phyloP scores from a whole-genome alignment of 176 grass and related monocot genomes.

The Thalia dealbata region DNA sequence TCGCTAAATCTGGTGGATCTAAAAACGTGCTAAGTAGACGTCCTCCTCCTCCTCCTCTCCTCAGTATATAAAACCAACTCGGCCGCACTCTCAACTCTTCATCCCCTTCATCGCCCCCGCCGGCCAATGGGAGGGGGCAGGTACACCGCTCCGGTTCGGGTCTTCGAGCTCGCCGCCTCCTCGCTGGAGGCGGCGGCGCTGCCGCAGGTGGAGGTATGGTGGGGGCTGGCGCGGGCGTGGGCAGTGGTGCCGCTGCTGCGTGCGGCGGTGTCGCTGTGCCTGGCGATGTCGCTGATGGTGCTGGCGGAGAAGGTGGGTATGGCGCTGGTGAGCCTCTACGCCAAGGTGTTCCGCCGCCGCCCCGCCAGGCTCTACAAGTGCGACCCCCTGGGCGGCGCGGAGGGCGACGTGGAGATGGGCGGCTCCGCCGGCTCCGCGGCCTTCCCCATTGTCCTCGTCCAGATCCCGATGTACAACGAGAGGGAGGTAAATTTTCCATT shows the following conservation, averaged over 20 bases:
- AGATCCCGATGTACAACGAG: constrained; percentile 99
- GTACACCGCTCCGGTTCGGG: too few relatives aligned
- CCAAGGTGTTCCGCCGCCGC: constrained; percentile 28
- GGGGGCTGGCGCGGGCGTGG: constrained; percentile 13
- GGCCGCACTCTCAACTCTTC: too few relatives aligned
- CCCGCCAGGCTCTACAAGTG: constrained; percentile 33
- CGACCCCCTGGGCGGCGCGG: constrained; percentile 27
- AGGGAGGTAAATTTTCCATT: constrained; percentile 64
- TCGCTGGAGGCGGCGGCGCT: too few relatives aligned
- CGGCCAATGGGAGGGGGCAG: too few relatives aligned
- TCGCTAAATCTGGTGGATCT: too few relatives aligned
- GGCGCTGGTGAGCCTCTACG: constrained; percentile 27
- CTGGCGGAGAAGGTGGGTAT: constrained; percentile 32
- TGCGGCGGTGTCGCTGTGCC: constrained; percentile 4
- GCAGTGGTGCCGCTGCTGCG: constrained; percentile 21
- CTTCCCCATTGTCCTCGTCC: constrained; percentile 80
- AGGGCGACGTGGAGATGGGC: constrained; percentile 31
- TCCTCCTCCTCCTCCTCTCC: too few relatives aligned
- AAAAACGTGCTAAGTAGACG: too few relatives aligned
- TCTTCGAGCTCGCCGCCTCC: neutral
- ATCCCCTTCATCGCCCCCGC: too few relatives aligned
- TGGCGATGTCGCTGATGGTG: constrained; percentile 35
- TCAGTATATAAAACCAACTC: too few relatives aligned
- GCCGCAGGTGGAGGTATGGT: constrained; percentile 1
- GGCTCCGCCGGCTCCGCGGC: neutral